A percentile compares a stretch with the other conserved stretches of the same genome.
Conservation (phyloP, 345 rosid genomes). For the Moringa oleifera region DNA sequence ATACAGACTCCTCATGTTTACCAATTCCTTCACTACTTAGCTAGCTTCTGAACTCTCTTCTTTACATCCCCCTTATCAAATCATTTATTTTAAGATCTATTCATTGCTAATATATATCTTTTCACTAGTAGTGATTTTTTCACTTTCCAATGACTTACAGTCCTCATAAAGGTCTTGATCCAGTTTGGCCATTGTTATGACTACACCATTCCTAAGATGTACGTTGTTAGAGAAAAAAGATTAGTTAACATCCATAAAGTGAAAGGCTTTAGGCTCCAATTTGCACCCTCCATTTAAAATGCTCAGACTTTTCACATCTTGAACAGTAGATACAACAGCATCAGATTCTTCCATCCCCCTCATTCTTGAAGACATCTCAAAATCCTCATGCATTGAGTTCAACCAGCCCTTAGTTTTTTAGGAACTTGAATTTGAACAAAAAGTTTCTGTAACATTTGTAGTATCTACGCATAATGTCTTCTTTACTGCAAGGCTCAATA, state of each 20-base stretch:
- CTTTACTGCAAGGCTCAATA: constrained; percentile 44
- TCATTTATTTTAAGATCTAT: constrained; percentile 20
- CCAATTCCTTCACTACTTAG: constrained; percentile 33
- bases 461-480: constrained; percentile 64
- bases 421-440: constrained; percentile 25
- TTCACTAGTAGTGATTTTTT: constrained; percentile 20
- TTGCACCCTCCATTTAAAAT: constrained; percentile 15
- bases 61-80: constrained; percentile 13
- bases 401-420: constrained; percentile 17
- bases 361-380: constrained; percentile 13
- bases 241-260: constrained; percentile 8
- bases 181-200: constrained; percentile 13
- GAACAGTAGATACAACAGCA: constrained; percentile 11
- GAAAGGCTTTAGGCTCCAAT: constrained; percentile 7
- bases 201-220: constrained; percentile 19
- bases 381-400: constrained; percentile 13
- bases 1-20: constrained; percentile 43
- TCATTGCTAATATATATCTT: constrained; percentile 15
- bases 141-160: constrained; percentile 28
- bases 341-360: constrained; percentile 18
- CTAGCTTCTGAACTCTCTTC: constrained; percentile 25
- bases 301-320: constrained; percentile 22
- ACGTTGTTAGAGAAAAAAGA: constrained; percentile 15
- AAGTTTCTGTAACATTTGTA: constrained; percentile 27
- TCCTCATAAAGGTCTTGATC: constrained; percentile 22